phyloP scores from a whole-genome alignment of 495 filamentous ascomycete species.

The Cercophora sp. region DNA sequence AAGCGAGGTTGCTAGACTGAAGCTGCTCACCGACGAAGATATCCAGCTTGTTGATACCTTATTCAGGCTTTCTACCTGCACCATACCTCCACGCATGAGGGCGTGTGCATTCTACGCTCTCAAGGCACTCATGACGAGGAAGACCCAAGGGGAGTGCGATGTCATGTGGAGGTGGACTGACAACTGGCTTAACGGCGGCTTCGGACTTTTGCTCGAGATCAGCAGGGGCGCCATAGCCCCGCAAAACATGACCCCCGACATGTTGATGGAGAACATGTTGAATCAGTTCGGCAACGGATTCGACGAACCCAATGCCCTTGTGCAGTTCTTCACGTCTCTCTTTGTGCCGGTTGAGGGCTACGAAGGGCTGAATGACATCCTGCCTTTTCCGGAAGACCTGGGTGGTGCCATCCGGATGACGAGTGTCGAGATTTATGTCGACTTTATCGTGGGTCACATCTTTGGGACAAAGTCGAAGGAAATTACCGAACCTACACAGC shows the following conservation, averaged over 20 bases:
- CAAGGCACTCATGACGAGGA: conserved; percentile 62
- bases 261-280: conserved; percentile 50
- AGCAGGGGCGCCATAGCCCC: conserved; percentile 27
- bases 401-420: conserved; percentile 73
- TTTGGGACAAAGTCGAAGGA: conserved; percentile 61
- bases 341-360: conserved; percentile 57
- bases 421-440: conserved; percentile 87
- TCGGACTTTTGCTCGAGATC: conserved; percentile 18
- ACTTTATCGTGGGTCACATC: conserved; percentile 76
- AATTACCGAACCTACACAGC: conserved; percentile 56
- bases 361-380: conserved; percentile 58
- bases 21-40: conserved; percentile 60
- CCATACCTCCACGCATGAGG: conserved; percentile 67
- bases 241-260: conserved; percentile 38
- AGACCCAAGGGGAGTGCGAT: conserved; percentile 54
- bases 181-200: conserved; percentile 60
- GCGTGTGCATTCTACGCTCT: conserved; percentile 71
- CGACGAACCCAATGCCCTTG: conserved; percentile 78
- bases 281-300: conserved; percentile 64
- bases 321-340: conserved; percentile 65
- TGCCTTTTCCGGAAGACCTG: conserved; percentile 86
- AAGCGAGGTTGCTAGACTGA: conserved; percentile 63
- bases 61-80: conserved; percentile 63
- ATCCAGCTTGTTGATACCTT: conserved; percentile 62
- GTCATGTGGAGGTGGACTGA: conserved; percentile 70